Evolutionary conservation across 805 yeast species (phyloP).

Genomic region (Metschnikowia shivogae): DNA sequence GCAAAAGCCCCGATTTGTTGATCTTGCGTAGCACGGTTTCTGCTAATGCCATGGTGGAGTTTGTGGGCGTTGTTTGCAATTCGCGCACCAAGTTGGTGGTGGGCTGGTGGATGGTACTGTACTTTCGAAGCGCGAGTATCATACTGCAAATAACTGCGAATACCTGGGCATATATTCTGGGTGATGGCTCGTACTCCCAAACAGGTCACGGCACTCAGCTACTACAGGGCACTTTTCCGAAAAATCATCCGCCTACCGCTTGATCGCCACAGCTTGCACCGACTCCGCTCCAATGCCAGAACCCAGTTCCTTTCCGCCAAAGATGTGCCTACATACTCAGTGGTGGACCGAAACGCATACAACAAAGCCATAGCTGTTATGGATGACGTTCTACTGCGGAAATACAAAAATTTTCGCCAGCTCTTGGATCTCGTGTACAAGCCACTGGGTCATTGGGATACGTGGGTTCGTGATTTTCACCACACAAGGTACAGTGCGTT

Average conservation of each 20-base stretch:
- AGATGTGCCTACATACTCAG: slow-evolving; percentile 9
- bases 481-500: slow-evolving; percentile 20
- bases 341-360: slow-evolving; percentile 14
- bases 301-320: slow-evolving; percentile 11
- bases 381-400: slow-evolving; percentile 26
- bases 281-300: slow-evolving; percentile 14
- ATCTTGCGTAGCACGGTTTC: slow-evolving; percentile 37
- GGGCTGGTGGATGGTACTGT: too few relatives aligned
- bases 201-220: neutral
- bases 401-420: slow-evolving; percentile 20
- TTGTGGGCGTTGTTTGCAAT: neutral
- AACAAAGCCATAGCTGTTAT: slow-evolving; percentile 12
- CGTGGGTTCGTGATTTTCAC: slow-evolving; percentile 22
- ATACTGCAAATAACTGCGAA: too few relatives aligned
- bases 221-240: slow-evolving; percentile 24
- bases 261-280: slow-evolving; percentile 14
- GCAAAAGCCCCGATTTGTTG: slow-evolving; percentile 38
- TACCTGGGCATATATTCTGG: neutral
- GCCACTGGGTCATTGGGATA: slow-evolving; percentile 10
- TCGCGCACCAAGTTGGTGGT: neutral
- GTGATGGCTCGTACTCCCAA: neutral
- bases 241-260: slow-evolving; percentile 30
- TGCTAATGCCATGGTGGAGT: slow-evolving; percentile 39
- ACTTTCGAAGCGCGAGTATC: too few relatives aligned
- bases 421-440: slow-evolving; percentile 30